Evolutionary conservation across 2,329 filamentous ascomycete genomes (phyloP), one percentile per base, ranked within the genome.

Genomic region (Balansia obtecta): DNA sequence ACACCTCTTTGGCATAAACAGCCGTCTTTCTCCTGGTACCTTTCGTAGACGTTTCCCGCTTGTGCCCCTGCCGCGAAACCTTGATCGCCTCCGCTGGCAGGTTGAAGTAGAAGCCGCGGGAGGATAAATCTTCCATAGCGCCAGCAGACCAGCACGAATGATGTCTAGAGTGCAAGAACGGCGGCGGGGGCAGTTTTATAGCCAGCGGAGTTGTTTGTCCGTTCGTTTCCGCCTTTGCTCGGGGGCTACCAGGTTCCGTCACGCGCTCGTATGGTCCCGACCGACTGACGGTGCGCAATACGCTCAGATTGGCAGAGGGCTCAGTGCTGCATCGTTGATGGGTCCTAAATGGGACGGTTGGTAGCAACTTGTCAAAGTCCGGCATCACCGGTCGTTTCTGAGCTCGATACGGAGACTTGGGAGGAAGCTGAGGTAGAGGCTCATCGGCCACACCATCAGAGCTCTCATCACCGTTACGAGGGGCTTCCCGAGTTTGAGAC

Each of bases 61-160:
- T 67, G 1, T 68, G 71, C 42, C 69, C 64, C 0, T 68, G 66
- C 11, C 67, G 63, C 1, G 68, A 69, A 0, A 64, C 66, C 49
- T 67, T 61, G 0, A 68, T 68, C 4, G 69, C 71, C 46, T 66
- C 66, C 16, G 63, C 59, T 11, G 56, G 56, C 1, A 66, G 66
- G 0, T 61, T 52, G 6, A 66, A 65, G n/a, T 63, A 65, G 10
- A 66, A 60, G 3, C 64, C 66, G 4, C 69, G 68, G 0, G 64
- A 68, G 45, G 62, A 65, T 4, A 66, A 67, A 9, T 65, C 65
- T 1, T 69, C 65, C 0, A 64, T 65, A 1, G 65, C 65, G 48
- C 64, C 64, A 6, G 45, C 47, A 2, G 49, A 33, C 7, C 42
- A n/a, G 4, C 32, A 32, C 49, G 47, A 32, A 37, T 47, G 1